phyloP scores from a whole-genome alignment of 2,329 filamentous ascomycete species.

The Apiospora pterosperma region DNA sequence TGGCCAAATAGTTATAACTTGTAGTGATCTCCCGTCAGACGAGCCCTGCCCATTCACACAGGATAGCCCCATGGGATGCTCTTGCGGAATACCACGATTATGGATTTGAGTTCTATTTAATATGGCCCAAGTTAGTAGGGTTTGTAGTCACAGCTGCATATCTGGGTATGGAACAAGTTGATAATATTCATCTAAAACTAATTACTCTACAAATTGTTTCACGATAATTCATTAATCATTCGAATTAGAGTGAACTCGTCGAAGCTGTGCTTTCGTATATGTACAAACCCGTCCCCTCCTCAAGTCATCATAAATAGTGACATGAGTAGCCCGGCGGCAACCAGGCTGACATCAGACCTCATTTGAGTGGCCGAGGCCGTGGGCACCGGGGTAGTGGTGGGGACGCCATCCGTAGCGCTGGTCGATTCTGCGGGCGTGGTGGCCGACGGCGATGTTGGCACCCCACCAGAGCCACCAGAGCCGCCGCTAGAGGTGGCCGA shows the following conservation, averaged over 20 bases:
- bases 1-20: too few relatives aligned
- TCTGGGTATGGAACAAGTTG: neutral
- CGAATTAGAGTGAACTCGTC: neutral
- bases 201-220: neutral
- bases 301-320: neutral
- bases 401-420: neutral
- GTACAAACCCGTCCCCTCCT: neutral
- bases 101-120: too few relatives aligned
- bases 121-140: too few relatives aligned
- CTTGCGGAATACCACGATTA: too few relatives aligned
- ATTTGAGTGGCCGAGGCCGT: conserved; percentile 6
- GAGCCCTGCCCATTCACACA: too few relatives aligned
- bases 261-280: neutral
- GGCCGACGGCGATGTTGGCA: neutral
- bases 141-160: too few relatives aligned
- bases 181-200: neutral
- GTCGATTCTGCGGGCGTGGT: neutral
- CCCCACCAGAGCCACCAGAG: neutral
- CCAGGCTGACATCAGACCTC: conserved; percentile 3
- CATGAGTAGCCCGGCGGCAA: neutral
- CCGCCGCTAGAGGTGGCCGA: neutral
- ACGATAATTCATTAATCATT: neutral
- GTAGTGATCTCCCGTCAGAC: too few relatives aligned
- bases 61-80: too few relatives aligned
- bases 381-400: conserved; percentile 6